Evolutionary conservation across 805 yeast species (phyloP).

Genomic region (Pichia heedii): DNA sequence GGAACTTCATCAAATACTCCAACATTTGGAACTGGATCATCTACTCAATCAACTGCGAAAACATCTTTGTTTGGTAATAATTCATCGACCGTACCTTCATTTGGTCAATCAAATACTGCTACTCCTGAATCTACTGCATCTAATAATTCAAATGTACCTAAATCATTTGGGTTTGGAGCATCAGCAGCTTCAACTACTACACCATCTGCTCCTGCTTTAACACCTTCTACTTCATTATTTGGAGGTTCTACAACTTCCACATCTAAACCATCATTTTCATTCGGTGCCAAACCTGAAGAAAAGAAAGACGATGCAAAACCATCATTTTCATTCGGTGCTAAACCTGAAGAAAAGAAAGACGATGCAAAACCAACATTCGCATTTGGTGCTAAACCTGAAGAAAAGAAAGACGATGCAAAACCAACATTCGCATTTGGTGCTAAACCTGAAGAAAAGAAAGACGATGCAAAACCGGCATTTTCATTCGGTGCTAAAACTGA

Average conservation of each 20-base stretch:
- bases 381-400: constrained; percentile 7
- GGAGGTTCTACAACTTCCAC: neutral
- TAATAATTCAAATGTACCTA: neutral
- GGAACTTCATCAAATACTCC: neutral
- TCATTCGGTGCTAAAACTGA: constrained; percentile 15
- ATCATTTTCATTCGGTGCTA: constrained; percentile 1
- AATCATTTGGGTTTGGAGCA: constrained; percentile 1
- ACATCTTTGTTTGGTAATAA: constrained; percentile 4
- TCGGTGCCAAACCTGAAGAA: constrained; percentile 2
- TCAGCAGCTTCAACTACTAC: neutral
- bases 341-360: constrained; percentile 10
- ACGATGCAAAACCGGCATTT: constrained; percentile 8
- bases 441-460: constrained; percentile 9
- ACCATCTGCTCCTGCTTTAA: neutral
- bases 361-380: constrained; percentile 9
- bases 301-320: neutral
- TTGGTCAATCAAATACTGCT: neutral
- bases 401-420: neutral
- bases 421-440: constrained; percentile 13
- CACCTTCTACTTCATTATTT: neutral
- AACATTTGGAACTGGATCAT: neutral
- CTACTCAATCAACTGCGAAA: neutral
- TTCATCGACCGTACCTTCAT: constrained; percentile 2
- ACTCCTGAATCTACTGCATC: neutral
- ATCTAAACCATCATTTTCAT: neutral